These are phyloP conservation scores for Paramyrothecium roridum DNA, from an alignment of 2,329 filamentous ascomycete species.

Conservation along the genomic window DNA sequence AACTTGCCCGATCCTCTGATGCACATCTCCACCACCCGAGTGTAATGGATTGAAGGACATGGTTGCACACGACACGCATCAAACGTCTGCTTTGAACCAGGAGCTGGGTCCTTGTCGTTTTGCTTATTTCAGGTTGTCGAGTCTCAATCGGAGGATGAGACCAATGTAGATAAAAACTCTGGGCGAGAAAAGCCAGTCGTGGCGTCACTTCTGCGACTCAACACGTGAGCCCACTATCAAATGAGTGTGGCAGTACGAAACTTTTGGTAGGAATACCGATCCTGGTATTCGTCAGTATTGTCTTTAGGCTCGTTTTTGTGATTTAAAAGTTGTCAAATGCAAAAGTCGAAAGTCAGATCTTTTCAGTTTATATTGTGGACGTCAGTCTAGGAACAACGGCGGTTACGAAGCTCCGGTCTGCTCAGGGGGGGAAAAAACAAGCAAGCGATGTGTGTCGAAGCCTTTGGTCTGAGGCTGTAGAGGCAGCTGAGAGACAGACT, in stretches of 20 bases:
- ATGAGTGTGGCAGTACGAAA: not conserved
- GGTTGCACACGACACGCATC: no score
- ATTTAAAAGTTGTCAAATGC: slow-evolving; percentile 3
- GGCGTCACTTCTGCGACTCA: not conserved
- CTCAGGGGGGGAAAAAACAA: slow-evolving; percentile 2
- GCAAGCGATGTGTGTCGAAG: slow-evolving; percentile 46
- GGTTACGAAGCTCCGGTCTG: slow-evolving; percentile 36
- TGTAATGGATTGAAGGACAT: no score
- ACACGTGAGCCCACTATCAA: slow-evolving; percentile 1
- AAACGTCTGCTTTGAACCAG: no score
- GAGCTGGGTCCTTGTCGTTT: no score
- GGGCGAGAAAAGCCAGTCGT: not conserved
- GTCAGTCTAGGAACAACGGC: slow-evolving; percentile 48
- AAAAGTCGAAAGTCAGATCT: slow-evolving; percentile 59
- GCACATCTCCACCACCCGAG: no score
- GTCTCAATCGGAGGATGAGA: no score
- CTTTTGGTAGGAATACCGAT: no score
- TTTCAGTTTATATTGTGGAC: slow-evolving; percentile 64
- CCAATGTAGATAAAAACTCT: not conserved
- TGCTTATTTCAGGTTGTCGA: no score
- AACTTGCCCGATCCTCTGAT: no score
- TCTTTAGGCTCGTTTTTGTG: not conserved
- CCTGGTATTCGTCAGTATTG: no score
- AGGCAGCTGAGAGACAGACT: slow-evolving; percentile 42
- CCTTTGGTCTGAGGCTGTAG: slow-evolving; percentile 56